Evolutionary conservation across 73 alveolate genomes (phyloP).

Genomic region (Stentor roeselii): DNA sequence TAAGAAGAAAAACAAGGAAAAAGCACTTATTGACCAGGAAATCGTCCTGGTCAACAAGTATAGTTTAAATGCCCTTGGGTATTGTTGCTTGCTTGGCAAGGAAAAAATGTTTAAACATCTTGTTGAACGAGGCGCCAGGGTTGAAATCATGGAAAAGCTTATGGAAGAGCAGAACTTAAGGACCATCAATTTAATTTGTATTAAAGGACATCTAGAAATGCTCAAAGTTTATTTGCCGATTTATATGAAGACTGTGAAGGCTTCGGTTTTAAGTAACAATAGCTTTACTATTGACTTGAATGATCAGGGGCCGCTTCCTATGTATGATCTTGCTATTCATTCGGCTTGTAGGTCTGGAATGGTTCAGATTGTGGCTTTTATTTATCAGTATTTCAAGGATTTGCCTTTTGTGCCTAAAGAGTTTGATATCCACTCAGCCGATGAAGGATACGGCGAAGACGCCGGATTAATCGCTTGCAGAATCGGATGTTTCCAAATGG

Average conservation of each 20-base stretch:
- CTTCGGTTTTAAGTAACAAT: not conserved
- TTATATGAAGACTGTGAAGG: not conserved
- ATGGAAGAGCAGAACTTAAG: not conserved
- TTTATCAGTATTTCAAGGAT: not conserved
- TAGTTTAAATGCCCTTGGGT: not conserved
- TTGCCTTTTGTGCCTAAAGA: not conserved
- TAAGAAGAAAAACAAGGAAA: too few relatives aligned
- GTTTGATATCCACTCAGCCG: not conserved
- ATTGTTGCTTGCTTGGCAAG: not conserved
- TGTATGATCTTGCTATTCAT: not conserved
- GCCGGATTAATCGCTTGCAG: conserved; percentile 11
- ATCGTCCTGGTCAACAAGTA: not conserved
- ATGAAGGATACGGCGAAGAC: conserved; percentile 11
- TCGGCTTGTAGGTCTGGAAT: not conserved
- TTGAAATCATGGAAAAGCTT: not conserved
- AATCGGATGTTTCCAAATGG: conserved; percentile 1
- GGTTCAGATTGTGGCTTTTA: not conserved
- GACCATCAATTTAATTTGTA: not conserved
- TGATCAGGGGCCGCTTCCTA: not conserved
- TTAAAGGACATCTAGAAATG: conserved; percentile 4
- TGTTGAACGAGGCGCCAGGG: not conserved
- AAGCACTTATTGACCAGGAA: not conserved
- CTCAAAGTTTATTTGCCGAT: conserved; percentile 1
- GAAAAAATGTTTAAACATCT: not conserved
- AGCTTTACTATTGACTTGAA: not conserved